Conservation (phyloP, 2,329 filamentous ascomycete genomes). For the Rosellinia necatrix region DNA sequence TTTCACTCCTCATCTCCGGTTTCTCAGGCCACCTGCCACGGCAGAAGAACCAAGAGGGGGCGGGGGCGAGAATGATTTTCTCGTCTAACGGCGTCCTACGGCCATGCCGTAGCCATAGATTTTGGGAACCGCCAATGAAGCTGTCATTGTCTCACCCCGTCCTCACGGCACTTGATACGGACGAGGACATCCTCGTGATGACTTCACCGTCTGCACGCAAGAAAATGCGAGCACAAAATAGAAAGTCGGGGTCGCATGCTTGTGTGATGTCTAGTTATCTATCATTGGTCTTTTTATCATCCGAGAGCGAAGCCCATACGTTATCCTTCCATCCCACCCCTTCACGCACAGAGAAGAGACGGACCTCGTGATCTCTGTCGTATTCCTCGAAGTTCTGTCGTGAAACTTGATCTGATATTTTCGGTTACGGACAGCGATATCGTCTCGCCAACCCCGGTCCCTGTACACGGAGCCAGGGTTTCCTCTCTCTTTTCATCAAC, state of each 20-base stretch:
- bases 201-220: not conserved
- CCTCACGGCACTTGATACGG: constrained; percentile 1
- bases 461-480: constrained; percentile 4
- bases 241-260: too few species aligned
- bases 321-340: not conserved
- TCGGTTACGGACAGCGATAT: constrained; percentile 28
- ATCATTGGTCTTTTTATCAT: too few species aligned
- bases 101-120: constrained; percentile 26
- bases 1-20: constrained; percentile 13
- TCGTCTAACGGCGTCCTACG: constrained; percentile 25
- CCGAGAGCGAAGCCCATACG: too few species aligned
- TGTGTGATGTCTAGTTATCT: too few species aligned
- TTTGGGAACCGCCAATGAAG: constrained; percentile 16
- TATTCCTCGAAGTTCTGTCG: constrained; percentile 7
- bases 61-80: not conserved
- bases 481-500: constrained; percentile 15
- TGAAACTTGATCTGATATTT: constrained; percentile 27
- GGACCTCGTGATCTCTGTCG: constrained; percentile 10
- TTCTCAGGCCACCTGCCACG: constrained; percentile 12
- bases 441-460: constrained; percentile 14
- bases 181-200: constrained; percentile 15
- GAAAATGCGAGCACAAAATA: too few species aligned
- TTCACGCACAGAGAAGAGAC: not conserved
- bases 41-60: constrained; percentile 9
- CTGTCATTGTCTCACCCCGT: constrained; percentile 1